Evolutionary conservation across 257 asterid species (phyloP).

Genomic region (Solanum tacnaense): DNA sequence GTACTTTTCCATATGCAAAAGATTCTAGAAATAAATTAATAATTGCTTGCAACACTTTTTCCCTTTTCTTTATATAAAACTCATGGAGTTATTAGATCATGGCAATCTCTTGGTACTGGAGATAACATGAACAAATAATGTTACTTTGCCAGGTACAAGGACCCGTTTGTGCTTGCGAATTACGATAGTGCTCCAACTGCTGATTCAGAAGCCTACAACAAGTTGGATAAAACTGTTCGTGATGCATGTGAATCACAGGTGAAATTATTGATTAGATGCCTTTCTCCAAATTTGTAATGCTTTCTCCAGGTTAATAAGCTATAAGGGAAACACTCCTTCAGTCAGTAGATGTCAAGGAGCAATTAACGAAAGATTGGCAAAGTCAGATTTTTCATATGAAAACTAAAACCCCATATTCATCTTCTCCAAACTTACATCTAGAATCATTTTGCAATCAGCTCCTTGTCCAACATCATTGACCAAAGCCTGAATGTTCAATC

Average conservation of each 20-base stretch:
- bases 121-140: not conserved
- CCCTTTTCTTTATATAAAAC: not conserved
- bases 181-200: conserved; percentile 89
- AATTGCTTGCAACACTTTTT: not conserved
- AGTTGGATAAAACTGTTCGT: conserved; percentile 54
- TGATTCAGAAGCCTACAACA: conserved; percentile 66
- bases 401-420: not conserved
- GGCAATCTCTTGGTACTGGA: not conserved
- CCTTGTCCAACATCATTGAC: not conserved
- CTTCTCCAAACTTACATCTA: not conserved
- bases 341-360: not conserved
- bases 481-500: not conserved
- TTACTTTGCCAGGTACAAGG: conserved; percentile 47
- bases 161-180: conserved; percentile 63
- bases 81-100: not conserved
- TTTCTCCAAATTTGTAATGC: not conserved
- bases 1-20: not conserved
- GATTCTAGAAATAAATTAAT: not conserved
- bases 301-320: not conserved
- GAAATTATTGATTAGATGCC: conserved; percentile 6
- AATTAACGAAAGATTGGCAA: not conserved
- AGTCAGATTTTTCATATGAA: not conserved
- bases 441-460: not conserved
- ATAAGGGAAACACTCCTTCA: not conserved
- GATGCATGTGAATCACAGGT: conserved; percentile 70